Evolutionary conservation across 2,329 filamentous ascomycete genomes (phyloP).

Genomic region (Curvularia lunata): DNA sequence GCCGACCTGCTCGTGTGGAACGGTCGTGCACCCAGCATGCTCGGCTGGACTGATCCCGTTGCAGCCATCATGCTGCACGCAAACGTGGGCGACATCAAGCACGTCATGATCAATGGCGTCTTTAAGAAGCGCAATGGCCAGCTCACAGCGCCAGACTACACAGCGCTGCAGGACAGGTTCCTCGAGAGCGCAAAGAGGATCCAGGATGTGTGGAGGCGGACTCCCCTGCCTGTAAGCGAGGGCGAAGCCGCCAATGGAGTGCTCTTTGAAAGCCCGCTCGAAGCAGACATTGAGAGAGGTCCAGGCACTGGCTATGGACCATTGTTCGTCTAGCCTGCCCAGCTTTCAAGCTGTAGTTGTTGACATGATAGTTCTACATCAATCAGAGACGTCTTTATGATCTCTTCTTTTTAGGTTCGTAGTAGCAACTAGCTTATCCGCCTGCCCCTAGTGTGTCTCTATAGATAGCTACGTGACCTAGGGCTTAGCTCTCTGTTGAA

Average conservation of each 20-base stretch:
- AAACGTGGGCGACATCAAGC: slow-evolving; percentile 59
- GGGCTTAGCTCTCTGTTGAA: too few species aligned
- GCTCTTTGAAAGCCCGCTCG: not conserved
- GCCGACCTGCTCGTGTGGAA: slow-evolving; percentile 63
- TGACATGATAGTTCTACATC: not conserved
- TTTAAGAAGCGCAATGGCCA: slow-evolving; percentile 57
- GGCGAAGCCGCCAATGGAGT: slow-evolving; percentile 2
- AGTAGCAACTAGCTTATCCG: too few species aligned
- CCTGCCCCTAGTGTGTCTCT: too few species aligned
- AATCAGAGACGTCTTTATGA: not conserved
- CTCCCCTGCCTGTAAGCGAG: slow-evolving; percentile 6
- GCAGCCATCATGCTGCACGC: slow-evolving; percentile 64
- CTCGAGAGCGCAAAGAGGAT: slow-evolving; percentile 30
- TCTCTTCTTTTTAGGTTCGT: too few species aligned
- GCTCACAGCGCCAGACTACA: slow-evolving; percentile 36
- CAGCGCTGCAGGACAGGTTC: slow-evolving; percentile 26
- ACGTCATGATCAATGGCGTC: slow-evolving; percentile 59
- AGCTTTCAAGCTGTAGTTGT: not conserved
- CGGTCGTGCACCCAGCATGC: slow-evolving; percentile 56
- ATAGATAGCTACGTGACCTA: too few species aligned
- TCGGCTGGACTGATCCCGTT: slow-evolving; percentile 63
- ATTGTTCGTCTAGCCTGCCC: not conserved
- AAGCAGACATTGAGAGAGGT: slow-evolving; percentile 11
- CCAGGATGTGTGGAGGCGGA: slow-evolving; percentile 25
- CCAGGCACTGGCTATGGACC: slow-evolving; percentile 13